Evolutionary conservation across 2,329 filamentous ascomycete species (phyloP), one percentile per base, ranked within the genome.

Genomic region (Talaromyces rugulosus): DNA sequence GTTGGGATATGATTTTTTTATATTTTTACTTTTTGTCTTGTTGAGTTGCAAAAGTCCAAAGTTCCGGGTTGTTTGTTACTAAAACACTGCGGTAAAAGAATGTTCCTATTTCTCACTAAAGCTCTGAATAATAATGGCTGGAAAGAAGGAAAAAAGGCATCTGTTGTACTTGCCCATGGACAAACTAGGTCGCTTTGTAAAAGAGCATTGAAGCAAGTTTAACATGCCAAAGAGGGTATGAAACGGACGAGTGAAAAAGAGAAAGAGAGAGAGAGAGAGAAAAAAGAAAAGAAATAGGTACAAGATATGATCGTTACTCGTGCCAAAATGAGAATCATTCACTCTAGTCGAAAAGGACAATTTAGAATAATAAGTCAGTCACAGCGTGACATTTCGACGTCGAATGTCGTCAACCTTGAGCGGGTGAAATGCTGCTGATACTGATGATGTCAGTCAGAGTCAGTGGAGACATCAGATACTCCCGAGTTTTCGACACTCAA

Each of bases 401-500:
- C 42, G 18, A 5, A 23, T 7, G 18, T 14, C 16, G 44, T 18
- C 23, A 47, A 27, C 44, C 44, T 47, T 27, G 23, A 47, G 44
- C n/a, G 44, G 23, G 23, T n/a, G 36, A n/a, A 40, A 14, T 14
- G 14, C 16, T 40, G 7, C 8, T 33, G 16, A 40, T 16, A n/a
- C 36, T n/a, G 36, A 14, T 40, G 36, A 7, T 40, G 16, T 71
- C 65, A 11, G 23, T 23, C 23, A 23, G 23, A 23, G 23, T 23
- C 23, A 23, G 23, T 1, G 23, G 72, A 68, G n/a, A 75, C 70
- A 9, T 76, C 75, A 18, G 67, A 67, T 1, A 78, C 75, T 6
- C 77, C 77, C 4, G 74, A 71, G 18, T 75, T 80, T 56, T 85
- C 82, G 14, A 85, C 68, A 51, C 81, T 79, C 11, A 90, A 78